Evolutionary conservation across 768 basidiomycete genomes (phyloP), one percentile per base, ranked within the genome.

Genomic region (Termitomyces sp.): DNA sequence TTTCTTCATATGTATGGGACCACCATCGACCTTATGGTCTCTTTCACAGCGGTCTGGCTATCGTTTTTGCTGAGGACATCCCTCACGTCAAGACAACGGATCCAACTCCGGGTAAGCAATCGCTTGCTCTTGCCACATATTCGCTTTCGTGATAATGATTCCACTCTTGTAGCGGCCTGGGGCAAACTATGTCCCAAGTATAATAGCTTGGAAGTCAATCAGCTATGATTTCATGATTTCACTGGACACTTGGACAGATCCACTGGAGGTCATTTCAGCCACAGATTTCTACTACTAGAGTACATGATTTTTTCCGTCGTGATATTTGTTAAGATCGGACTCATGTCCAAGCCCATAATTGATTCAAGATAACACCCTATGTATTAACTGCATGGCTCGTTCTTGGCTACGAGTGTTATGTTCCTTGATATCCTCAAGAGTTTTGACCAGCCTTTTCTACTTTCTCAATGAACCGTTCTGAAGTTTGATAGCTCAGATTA

Each of bases 31-130:
- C 51, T n/a, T 13, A 14, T 18, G 26, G 18, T 22, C 18, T 12
- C 13, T 38, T 48, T 20, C 6, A 13, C 42, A 67, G 66, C 24
- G 69, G 66, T 16, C 64, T 76, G 10, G 72, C 72, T 6, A 63
- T 73, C 26, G 71, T 77, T 7, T 70, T 70, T 22, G 72, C 73
- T 1, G 73, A 72, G 60, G 70, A 75, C 52, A 56, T 56, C 14
- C 56, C 63, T 33, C 62, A 60, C 7, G 62, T 67, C 9, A 63
- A 61, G 2, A 46, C 58, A 6, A 48, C 47, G 18, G 60, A 59
- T 46, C 66, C 61, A 4, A 32, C 36, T 54, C 66, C 73, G 8
- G 54, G 71, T 73, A 60, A 28, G 59, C 32, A 22, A 26, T 12
- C 0, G 6, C 24, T 42, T 8, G n/a, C 22, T 4, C 36, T 33